phyloP scores from a whole-genome alignment of 768 basidiomycete genomes.

The Xerocomellus amylosporus region DNA sequence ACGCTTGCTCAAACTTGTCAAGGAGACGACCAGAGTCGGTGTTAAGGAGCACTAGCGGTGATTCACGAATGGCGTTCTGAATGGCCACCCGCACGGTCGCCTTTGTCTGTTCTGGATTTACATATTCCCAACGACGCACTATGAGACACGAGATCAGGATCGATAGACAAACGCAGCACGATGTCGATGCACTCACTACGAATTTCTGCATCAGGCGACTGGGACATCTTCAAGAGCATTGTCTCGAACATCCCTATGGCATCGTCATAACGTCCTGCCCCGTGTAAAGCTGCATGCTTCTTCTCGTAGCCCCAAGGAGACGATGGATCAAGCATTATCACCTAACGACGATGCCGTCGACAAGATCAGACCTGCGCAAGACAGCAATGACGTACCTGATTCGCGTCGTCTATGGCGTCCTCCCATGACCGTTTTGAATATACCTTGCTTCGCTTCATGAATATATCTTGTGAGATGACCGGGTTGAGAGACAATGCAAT shows the following conservation, averaged over 20 bases:
- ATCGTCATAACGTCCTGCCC: neutral
- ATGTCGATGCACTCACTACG: neutral
- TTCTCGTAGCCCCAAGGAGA: neutral
- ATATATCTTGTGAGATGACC: neutral
- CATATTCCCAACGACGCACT: neutral
- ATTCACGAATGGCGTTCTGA: neutral
- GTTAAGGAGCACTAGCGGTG: slow-evolving; percentile 3
- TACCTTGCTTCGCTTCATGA: neutral
- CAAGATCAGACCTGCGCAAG: neutral
- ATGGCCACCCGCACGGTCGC: neutral
- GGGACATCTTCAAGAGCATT: slow-evolving; percentile 1
- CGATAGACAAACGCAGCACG: neutral
- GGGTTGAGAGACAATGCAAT: neutral
- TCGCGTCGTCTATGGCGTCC: neutral
- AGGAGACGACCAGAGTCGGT: neutral
- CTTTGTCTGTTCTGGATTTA: neutral
- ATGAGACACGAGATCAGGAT: neutral
- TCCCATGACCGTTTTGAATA: neutral
- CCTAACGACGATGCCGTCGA: neutral
- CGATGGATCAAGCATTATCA: neutral
- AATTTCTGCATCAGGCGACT: neutral
- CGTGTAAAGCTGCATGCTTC: neutral
- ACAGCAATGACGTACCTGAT: neutral
- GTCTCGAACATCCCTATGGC: neutral
- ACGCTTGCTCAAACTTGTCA: neutral